Conservation (phyloP, 2,329 filamentous ascomycete species). For the Sodiomyces alkalinus region DNA sequence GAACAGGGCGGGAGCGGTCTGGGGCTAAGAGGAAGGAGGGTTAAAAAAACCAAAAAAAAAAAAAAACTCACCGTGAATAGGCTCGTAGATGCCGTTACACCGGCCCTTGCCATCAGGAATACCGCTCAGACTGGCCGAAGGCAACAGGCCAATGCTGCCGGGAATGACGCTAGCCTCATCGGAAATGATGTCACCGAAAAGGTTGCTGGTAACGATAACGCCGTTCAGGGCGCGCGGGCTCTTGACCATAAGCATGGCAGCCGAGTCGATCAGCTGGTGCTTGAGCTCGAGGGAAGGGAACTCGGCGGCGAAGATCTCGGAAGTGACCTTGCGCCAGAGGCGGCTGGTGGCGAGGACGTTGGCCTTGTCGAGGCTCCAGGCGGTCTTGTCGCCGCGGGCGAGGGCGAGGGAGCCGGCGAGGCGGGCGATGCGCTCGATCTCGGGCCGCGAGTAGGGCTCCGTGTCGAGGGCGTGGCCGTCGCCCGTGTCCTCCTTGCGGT, state of each 20-base stretch:
- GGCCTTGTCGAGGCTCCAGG: slow-evolving; percentile 88
- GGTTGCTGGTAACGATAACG: slow-evolving; percentile 79
- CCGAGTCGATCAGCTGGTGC: slow-evolving; percentile 88
- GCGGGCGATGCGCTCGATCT: slow-evolving; percentile 79
- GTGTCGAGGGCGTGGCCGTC: slow-evolving; percentile 66
- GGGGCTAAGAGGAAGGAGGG: too few relatives aligned
- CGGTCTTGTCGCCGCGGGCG: slow-evolving; percentile 50
- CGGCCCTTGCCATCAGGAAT: slow-evolving; percentile 72
- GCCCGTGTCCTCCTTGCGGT: slow-evolving; percentile 65
- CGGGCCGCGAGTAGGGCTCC: slow-evolving; percentile 68
- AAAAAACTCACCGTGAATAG: slow-evolving; percentile 63
- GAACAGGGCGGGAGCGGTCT: too few relatives aligned
- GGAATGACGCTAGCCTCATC: slow-evolving; percentile 94
- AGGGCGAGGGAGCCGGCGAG: slow-evolving; percentile 71
- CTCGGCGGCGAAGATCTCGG: slow-evolving; percentile 72
- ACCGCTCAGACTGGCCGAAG: slow-evolving; percentile 73
- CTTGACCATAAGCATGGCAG: slow-evolving; percentile 98
- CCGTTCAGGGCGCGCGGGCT: slow-evolving; percentile 79
- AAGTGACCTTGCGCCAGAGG: slow-evolving; percentile 78
- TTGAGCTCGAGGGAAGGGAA: slow-evolving; percentile 74
- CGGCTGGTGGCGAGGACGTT: slow-evolving; percentile 86
- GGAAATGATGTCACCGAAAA: slow-evolving; percentile 92
- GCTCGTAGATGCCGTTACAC: slow-evolving; percentile 94
- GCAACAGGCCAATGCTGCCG: slow-evolving; percentile 74
- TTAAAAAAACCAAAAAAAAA: not conserved